Evolutionary conservation across 2,329 filamentous ascomycete genomes (phyloP), one percentile per base, ranked within the genome.

Genomic region (Aspergillus fructus): DNA sequence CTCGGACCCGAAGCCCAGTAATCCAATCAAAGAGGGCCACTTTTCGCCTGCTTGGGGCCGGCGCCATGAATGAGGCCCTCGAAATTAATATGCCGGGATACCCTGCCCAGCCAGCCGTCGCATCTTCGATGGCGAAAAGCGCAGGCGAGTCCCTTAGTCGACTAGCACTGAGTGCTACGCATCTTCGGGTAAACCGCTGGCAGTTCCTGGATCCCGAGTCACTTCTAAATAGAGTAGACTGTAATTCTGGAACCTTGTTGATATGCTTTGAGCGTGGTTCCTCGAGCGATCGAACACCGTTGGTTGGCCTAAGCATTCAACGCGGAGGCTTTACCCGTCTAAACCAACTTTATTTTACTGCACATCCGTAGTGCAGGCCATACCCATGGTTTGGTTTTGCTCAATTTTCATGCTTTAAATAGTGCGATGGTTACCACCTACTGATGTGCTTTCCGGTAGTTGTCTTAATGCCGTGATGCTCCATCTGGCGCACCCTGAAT

Each of bases 21-120:
- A 41, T 21, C 60, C 60, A 62, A 62, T 60, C 58, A 60, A 12
- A 30, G 23, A 15, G 19, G 23, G 58, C 58, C 58, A 62, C 53
- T 55, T 59, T 59, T 51, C 49, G 17, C 43, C 34, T 6, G 13
- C 40, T 34, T 45, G 9, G n/a, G 24, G 27, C 33, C 33, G 15
- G 33, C 45, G 40, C 46, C 34, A 43, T 41, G 43, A 48, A 40
- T 43, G 37, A 55, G 11, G 7, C 33, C 24, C 17, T 41, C 23
- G 15, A 34, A 46, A 24, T 46, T 12, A 24, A 5, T 11, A 49
- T 15, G 27, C 27, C 15, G 23, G 43, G 43, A 30, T 46, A 27
- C 13, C 43, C 27, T 45, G 42, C 42, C 27, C 27, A 30, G 9
- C 27, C 27, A 30, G 27, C 9, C 43, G 23, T 30, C 43, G n/a